Conservation (phyloP, 129 eudicot genomes). For the Flaveria ramosissima region DNA sequence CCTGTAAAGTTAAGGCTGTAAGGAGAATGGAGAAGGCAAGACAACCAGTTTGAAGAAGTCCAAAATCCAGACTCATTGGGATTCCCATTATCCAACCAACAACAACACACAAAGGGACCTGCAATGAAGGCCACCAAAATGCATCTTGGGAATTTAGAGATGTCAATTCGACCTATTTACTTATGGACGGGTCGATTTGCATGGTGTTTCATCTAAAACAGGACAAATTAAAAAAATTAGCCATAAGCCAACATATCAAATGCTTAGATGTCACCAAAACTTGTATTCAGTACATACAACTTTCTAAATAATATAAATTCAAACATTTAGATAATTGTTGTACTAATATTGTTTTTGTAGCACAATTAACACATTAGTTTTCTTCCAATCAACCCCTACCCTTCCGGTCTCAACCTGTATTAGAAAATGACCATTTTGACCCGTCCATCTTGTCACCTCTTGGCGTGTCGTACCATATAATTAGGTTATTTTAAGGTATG, state of each 20-base stretch:
- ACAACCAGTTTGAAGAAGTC: conserved; percentile 52
- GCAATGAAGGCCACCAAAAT: conserved; percentile 3
- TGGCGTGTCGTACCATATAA: not conserved
- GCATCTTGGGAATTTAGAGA: not conserved
- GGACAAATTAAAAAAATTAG: not conserved
- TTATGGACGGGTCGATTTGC: not conserved
- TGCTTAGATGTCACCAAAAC: not conserved
- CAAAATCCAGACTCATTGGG: conserved; percentile 56
- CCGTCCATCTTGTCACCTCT: not conserved
- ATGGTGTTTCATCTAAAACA: not conserved
- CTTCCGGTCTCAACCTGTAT: too few species aligned
- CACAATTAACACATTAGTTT: not conserved
- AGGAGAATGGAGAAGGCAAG: conserved; percentile 51
- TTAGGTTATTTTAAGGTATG: not conserved
- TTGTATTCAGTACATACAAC: not conserved
- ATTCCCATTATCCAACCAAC: conserved; percentile 58
- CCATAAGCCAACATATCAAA: not conserved
- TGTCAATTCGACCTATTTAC: not conserved
- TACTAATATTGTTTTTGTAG: not conserved
- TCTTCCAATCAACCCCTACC: too few species aligned
- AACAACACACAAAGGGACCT: conserved; percentile 66
- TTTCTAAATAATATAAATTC: not conserved
- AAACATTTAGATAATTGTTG: not conserved
- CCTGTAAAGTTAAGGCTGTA: conserved; percentile 60
- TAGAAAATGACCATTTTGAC: not conserved